Base-by-base conservation (phyloP, 768 basidiomycete genomes). In the Boletus subparvulus region DNA sequence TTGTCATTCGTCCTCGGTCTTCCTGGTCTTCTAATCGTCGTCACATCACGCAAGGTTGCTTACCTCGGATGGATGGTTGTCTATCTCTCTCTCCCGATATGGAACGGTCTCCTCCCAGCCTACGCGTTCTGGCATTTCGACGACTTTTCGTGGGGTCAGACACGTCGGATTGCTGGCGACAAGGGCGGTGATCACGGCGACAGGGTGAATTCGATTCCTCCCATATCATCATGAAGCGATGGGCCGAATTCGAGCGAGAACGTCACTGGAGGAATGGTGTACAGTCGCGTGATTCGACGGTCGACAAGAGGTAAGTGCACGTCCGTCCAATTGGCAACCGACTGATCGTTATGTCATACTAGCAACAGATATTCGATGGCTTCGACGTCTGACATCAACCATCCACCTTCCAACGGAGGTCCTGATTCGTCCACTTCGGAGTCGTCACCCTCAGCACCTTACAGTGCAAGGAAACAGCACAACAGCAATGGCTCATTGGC, bases 91-190 rank as follows among this genome's bases (percentile, higher is more conserved):
- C 78, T 98, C 30, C 95, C 96, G 3, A 84, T 98, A 47, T 99
- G 97, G 97, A 98, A 98, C 77, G 92, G 94, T 65, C 78, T 97
- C 55, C 81, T 98, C 2, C 96, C 96, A 1, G 87, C 91, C 3
- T 99, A 99, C 72, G 84, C 95, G 21, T 98, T 91, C 76, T 95
- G 95, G 92, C 94, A 98, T 74, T 96, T 99, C 73, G 97, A 98
- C 69, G 97, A 98, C 80, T 97, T 92, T 76, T 92, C 90, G 21
- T 94, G 94, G 93, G 97, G 97, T 75, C 88, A 94, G 75, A 98
- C 97, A 37, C 82, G 97, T 59, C 87, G 84, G 74, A 75, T 88
- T 58, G 80, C 83, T 32, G 94, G 94, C 10, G 90, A 88, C 65
- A 84, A 82, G 64, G 83, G 80, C 42, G 80, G 75, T 39, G 81